Percentiles rank a stretch among this genome's conserved stretches.
phyloP scores from a whole-genome alignment of 345 rosid genomes.

The Ceriops tagal region DNA sequence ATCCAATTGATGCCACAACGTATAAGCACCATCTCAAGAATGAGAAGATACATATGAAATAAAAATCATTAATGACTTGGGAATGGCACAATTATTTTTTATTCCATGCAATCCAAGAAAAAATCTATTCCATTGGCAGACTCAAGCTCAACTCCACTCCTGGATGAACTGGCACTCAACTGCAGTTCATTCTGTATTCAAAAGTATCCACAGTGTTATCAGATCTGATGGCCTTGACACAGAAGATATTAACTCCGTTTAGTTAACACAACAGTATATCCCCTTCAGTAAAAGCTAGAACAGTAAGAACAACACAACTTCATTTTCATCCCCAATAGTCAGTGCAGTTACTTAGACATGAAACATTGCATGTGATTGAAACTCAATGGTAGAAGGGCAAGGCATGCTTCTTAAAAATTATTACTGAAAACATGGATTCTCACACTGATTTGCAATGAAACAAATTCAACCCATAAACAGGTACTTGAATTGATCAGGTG shows the following conservation, averaged over 20 bases:
- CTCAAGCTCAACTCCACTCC: too few species aligned
- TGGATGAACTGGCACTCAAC: background rate
- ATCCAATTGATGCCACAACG: background rate
- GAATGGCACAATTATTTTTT: background rate
- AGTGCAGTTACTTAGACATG: background rate
- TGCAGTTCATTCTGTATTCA: background rate
- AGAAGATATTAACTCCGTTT: background rate
- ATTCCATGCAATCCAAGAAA: constrained; percentile 4
- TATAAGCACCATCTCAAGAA: background rate
- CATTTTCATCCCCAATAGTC: background rate
- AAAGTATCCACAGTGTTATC: background rate
- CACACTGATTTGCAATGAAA: background rate
- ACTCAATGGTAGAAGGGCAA: background rate
- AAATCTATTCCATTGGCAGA: too few species aligned
- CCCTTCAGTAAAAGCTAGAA: background rate
- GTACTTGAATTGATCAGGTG: background rate
- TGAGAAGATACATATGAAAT: background rate
- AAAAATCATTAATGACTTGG: background rate
- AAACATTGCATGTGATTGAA: background rate
- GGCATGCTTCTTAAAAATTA: background rate
- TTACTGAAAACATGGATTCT: background rate
- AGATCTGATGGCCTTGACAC: too few species aligned
- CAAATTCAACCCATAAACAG: background rate
- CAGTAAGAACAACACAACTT: background rate
- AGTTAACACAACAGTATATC: background rate